phyloP scores from a whole-genome alignment of 2,329 filamentous ascomycete genomes.

The Amylocarpus encephaloides region DNA sequence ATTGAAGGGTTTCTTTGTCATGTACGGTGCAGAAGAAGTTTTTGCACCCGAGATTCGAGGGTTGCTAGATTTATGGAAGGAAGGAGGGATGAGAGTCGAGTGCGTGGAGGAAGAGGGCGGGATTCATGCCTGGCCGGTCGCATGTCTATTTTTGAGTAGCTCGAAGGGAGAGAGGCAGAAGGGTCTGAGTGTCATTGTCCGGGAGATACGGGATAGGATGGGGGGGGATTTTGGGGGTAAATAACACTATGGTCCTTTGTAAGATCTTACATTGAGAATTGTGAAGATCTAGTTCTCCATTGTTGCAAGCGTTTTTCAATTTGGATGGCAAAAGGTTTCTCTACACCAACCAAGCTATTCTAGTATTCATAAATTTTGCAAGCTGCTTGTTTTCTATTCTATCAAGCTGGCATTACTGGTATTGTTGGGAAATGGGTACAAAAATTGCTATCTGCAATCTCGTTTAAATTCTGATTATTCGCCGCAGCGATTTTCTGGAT shows the following conservation, averaged over 20 bases:
- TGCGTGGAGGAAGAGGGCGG: conserved; percentile 53
- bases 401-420: too few species aligned
- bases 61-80: conserved; percentile 49
- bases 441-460: too few species aligned
- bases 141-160: conserved; percentile 48
- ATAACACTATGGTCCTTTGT: not conserved
- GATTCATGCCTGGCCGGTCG: conserved; percentile 80
- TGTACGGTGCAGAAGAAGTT: conserved; percentile 72
- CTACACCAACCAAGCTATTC: too few species aligned
- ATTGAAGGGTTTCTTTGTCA: conserved; percentile 58
- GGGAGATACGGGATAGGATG: conserved; percentile 20
- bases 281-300: not conserved
- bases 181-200: conserved; percentile 42
- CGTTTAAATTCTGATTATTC: too few species aligned
- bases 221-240: not conserved
- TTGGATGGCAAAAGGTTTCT: too few species aligned
- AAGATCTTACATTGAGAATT: not conserved
- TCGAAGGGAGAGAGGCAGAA: conserved; percentile 44
- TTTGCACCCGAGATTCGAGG: conserved; percentile 63
- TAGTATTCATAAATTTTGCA: too few species aligned
- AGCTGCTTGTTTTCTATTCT: too few species aligned
- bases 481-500: too few species aligned
- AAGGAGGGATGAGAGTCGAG: conserved; percentile 41
- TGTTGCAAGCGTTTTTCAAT: too few species aligned
- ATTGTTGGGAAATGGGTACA: too few species aligned